Conservation (phyloP, 2,329 filamentous ascomycete genomes). For the Beauveria sp. region DNA sequence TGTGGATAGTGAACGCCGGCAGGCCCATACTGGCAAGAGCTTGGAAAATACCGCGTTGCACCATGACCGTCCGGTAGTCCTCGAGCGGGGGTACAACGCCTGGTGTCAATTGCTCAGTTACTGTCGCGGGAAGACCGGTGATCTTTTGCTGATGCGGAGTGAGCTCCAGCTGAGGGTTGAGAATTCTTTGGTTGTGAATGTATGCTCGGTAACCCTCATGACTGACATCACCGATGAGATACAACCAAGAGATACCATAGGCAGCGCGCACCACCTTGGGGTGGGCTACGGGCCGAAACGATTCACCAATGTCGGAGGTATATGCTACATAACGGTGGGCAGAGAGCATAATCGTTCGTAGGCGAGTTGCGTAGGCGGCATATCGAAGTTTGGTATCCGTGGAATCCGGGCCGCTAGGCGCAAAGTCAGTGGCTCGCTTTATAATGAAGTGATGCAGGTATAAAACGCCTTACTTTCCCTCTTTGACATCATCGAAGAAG, state of each 20-base stretch:
- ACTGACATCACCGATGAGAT: conserved; percentile 80
- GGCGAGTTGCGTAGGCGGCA: conserved; percentile 79
- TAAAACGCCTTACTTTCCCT: conserved; percentile 60
- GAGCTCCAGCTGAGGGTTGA: conserved; percentile 59
- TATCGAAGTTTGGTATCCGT: conserved; percentile 84
- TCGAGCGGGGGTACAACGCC: conserved; percentile 62
- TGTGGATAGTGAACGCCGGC: conserved; percentile 90
- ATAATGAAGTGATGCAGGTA: conserved; percentile 7
- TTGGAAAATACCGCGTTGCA: conserved; percentile 85
- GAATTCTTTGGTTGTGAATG: conserved; percentile 68
- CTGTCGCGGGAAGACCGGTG: conserved; percentile 34
- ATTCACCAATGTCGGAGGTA: conserved; percentile 93
- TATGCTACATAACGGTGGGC: conserved; percentile 97
- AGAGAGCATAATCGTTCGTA: conserved; percentile 79
- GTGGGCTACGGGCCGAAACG: conserved; percentile 87
- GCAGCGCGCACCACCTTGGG: conserved; percentile 72
- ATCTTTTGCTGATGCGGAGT: conserved; percentile 41
- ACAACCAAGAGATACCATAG: conserved; percentile 89
- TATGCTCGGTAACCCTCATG: conserved; percentile 97
- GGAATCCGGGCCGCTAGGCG: conserved; percentile 51
- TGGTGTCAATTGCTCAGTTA: conserved; percentile 24
- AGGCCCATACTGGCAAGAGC: conserved; percentile 86
- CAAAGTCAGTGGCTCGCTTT: conserved; percentile 14
- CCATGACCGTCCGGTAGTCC: conserved; percentile 87
- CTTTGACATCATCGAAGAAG: conserved; percentile 69